Conservation (phyloP, 169 alveolate genomes). For the Plasmodium coatneyi region DNA sequence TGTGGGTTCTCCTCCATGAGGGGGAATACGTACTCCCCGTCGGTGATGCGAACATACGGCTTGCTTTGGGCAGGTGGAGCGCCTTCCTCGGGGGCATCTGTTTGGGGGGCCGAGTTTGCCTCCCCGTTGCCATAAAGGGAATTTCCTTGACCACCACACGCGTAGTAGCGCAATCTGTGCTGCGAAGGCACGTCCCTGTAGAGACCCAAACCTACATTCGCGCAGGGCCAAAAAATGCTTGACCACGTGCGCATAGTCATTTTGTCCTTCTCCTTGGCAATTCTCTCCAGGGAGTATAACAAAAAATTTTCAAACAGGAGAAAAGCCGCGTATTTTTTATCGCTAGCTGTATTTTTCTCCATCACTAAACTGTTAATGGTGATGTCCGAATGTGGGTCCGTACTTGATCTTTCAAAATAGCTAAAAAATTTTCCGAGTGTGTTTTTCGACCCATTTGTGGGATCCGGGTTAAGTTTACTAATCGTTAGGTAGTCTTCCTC, state of each 20-base stretch:
- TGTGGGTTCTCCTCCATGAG: not conserved
- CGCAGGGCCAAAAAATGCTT: constrained; percentile 67
- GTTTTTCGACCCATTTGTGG: not conserved
- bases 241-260: constrained; percentile 64
- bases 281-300: constrained; percentile 30
- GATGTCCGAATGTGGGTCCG: not conserved
- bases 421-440: not conserved
- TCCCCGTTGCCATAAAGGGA: not conserved
- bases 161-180: constrained; percentile 16
- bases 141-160: not conserved
- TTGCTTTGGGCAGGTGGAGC: not conserved
- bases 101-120: not conserved
- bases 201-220: constrained; percentile 55
- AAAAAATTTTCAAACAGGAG: constrained; percentile 48
- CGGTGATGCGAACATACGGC: constrained; percentile 47
- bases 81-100: not conserved
- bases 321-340: constrained; percentile 35
- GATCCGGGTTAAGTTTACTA: not conserved
- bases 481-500: constrained; percentile 43
- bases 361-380: not conserved
- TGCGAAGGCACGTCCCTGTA: constrained; percentile 10
- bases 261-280: constrained; percentile 37
- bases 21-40: constrained; percentile 31
- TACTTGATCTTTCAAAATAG: not conserved
- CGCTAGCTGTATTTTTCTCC: not conserved